phyloP scores from a whole-genome alignment of 2,329 filamentous ascomycete species.

The Hypoxylon sp. region DNA sequence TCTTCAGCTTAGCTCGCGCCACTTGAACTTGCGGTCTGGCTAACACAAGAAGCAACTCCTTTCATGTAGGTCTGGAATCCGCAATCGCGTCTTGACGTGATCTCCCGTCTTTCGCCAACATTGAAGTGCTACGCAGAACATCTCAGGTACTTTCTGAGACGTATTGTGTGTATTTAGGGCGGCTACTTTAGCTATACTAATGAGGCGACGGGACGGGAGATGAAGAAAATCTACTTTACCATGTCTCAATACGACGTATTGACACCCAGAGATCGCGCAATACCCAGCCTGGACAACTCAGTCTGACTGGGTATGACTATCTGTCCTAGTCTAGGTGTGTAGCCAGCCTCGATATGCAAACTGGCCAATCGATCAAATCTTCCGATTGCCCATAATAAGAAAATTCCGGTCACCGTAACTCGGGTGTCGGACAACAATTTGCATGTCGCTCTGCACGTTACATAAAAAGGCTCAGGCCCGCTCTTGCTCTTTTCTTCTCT shows the following conservation, averaged over 20 bases:
- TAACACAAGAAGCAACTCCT: constrained; percentile 2
- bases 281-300: constrained; percentile 7
- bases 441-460: constrained; percentile 11
- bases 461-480: constrained; percentile 23
- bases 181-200: constrained; percentile 6
- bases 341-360: constrained; percentile 24
- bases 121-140: neutral
- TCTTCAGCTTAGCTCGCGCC: neutral
- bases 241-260: constrained; percentile 41
- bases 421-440: constrained; percentile 10
- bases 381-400: constrained; percentile 36
- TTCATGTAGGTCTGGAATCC: neutral
- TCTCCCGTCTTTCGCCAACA: constrained; percentile 9
- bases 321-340: constrained; percentile 17
- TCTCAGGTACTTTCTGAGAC: neutral
- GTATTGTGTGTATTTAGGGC: neutral
- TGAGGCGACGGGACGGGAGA: constrained; percentile 16
- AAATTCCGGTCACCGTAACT: constrained; percentile 39
- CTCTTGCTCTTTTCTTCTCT: constrained; percentile 5
- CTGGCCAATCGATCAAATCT: constrained; percentile 39
- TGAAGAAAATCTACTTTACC: constrained; percentile 33
- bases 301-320: constrained; percentile 23
- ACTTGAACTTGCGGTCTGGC: constrained; percentile 12
- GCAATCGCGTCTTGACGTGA: constrained; percentile 3
- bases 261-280: constrained; percentile 35